phyloP scores from a whole-genome alignment of 208 protist genomes.

The Herpetomonas muscarum region DNA sequence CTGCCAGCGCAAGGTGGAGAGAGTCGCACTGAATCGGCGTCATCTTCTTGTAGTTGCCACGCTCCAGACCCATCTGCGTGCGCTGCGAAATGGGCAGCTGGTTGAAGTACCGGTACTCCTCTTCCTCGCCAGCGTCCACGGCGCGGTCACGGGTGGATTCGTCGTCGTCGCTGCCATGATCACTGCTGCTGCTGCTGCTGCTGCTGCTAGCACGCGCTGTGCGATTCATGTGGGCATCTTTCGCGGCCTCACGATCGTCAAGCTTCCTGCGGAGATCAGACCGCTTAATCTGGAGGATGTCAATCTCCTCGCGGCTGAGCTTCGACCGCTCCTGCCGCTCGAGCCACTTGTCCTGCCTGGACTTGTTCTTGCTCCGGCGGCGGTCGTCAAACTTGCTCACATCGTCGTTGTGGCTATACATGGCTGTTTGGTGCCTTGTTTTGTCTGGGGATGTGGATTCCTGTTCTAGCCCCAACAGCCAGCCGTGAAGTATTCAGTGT shows the following conservation, averaged over 20 bases:
- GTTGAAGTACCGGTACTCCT: slow-evolving; percentile 52
- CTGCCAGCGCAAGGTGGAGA: slow-evolving; percentile 93
- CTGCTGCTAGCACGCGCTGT: not conserved
- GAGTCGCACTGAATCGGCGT: slow-evolving; percentile 96
- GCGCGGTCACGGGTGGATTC: not conserved
- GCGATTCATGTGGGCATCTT: slow-evolving; percentile 26
- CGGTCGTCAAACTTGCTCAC: slow-evolving; percentile 39
- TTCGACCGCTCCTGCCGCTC: slow-evolving; percentile 83
- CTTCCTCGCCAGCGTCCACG: slow-evolving; percentile 8
- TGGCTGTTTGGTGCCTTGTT: not conserved
- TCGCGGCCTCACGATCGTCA: slow-evolving; percentile 36
- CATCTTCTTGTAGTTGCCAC: slow-evolving; percentile 90
- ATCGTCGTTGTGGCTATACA: not conserved
- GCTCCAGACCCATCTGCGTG: slow-evolving; percentile 88
- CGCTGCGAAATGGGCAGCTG: slow-evolving; percentile 91
- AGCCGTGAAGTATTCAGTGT: no score
- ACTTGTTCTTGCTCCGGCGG: slow-evolving; percentile 34
- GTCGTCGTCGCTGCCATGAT: slow-evolving; percentile 2
- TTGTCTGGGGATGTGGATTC: slow-evolving; percentile 4
- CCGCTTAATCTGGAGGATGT: slow-evolving; percentile 30
- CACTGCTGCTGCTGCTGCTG: not conserved
- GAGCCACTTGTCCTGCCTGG: slow-evolving; percentile 63
- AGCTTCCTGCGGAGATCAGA: slow-evolving; percentile 41
- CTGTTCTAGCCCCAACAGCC: no score
- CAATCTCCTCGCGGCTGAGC: slow-evolving; percentile 65